phyloP scores from a whole-genome alignment of 306 rosid genomes.

The Quercus mongolica region DNA sequence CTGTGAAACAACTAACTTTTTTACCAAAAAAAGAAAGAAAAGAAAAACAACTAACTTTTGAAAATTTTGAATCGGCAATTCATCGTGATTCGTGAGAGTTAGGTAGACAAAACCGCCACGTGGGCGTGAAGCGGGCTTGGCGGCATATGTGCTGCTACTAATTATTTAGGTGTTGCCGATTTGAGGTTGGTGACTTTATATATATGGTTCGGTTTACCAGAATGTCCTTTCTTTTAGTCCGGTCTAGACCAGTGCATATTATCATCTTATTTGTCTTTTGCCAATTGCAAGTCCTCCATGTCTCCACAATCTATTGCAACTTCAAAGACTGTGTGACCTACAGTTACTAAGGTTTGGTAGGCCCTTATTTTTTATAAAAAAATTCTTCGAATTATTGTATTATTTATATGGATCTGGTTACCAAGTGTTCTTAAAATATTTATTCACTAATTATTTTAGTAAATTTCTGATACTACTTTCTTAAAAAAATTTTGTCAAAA shows the following conservation, averaged over 20 bases:
- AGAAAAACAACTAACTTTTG: neutral
- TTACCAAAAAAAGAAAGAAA: neutral
- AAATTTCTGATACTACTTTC: accelerated
- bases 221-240: neutral
- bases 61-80: neutral
- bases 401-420: too few species aligned
- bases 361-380: neutral
- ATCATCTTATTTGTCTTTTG: neutral
- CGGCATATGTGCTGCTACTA: neutral
- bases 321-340: neutral
- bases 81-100: neutral
- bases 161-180: too few species aligned
- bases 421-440: too few species aligned
- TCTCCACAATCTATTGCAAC: neutral
- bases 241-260: too few species aligned
- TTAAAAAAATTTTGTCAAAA: too few species aligned
- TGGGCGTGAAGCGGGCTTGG: neutral
- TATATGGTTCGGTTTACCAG: neutral
- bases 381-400: too few species aligned
- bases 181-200: too few species aligned
- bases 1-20: too few species aligned
- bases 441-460: too few species aligned
- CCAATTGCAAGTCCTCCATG: too few species aligned
- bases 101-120: neutral
- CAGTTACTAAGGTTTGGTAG: neutral